Evolutionary conservation across 176 grass and related monocot species (phyloP).

Genomic region (Carex scoparia): DNA sequence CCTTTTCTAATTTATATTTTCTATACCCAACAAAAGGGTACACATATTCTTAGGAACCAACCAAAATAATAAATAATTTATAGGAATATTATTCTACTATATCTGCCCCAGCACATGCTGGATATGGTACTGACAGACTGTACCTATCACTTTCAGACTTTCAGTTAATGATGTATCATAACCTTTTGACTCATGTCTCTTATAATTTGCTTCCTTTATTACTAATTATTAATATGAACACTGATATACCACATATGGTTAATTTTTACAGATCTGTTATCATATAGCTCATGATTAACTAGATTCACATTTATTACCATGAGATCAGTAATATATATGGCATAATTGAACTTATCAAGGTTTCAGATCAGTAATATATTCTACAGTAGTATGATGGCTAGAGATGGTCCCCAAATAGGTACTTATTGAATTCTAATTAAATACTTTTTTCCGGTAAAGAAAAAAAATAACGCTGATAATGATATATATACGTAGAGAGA

Average conservation of each 20-base stretch:
- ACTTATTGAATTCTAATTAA: neutral
- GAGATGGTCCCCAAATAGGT: neutral
- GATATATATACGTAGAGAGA: neutral
- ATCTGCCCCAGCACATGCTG: neutral
- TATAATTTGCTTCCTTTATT: constrained; percentile 14
- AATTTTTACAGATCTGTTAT: neutral
- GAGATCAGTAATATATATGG: neutral
- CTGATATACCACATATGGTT: neutral
- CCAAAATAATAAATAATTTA: neutral
- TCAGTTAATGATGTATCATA: constrained; percentile 9
- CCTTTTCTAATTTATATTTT: neutral
- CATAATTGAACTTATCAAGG: constrained; percentile 5
- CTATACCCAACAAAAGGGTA: neutral
- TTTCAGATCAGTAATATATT: neutral
- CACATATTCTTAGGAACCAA: neutral
- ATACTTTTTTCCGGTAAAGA: neutral
- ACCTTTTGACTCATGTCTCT: neutral
- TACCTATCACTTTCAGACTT: neutral
- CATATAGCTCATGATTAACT: constrained; percentile 8
- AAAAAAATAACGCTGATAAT: neutral
- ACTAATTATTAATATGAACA: neutral
- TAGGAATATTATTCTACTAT: neutral
- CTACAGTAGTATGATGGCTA: neutral
- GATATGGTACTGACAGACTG: constrained; percentile 19
- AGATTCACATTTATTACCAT: neutral